Evolutionary conservation across 2,329 filamentous ascomycete species (phyloP).

Genomic region (Elsinoe necatrix): DNA sequence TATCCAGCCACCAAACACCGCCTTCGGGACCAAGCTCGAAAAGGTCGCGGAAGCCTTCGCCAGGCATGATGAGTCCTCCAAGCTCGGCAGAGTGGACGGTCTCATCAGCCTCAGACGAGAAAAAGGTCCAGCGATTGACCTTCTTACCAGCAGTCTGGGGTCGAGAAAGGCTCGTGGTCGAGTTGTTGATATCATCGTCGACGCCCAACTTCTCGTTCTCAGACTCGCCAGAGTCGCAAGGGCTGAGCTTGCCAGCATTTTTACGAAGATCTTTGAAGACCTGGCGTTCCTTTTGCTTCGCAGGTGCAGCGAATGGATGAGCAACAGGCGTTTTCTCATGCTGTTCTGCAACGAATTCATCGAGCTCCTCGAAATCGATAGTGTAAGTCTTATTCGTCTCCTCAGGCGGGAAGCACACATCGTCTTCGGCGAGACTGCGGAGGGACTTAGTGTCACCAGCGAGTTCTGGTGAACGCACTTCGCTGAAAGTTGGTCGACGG

Average conservation of each 20-base stretch:
- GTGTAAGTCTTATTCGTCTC: slow-evolving; percentile 72
- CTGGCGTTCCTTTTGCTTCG: slow-evolving; percentile 24
- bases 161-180: slow-evolving; percentile 22
- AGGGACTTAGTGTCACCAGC: slow-evolving; percentile 48
- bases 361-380: slow-evolving; percentile 84
- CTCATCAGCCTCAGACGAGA: slow-evolving; percentile 88
- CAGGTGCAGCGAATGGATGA: slow-evolving; percentile 30
- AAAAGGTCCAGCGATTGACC: slow-evolving; percentile 86
- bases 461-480: slow-evolving; percentile 47
- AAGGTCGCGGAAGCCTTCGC: slow-evolving; percentile 79
- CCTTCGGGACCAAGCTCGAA: slow-evolving; percentile 64
- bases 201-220: slow-evolving; percentile 26
- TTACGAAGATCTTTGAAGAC: slow-evolving; percentile 14
- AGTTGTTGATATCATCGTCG: slow-evolving; percentile 39
- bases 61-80: slow-evolving; percentile 78
- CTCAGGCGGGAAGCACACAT: slow-evolving; percentile 81
- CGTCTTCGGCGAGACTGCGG: slow-evolving; percentile 66
- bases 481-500: slow-evolving; percentile 52
- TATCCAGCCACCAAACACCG: slow-evolving; percentile 98
- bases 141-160: slow-evolving; percentile 19
- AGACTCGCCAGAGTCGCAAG: slow-evolving; percentile 16
- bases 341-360: slow-evolving; percentile 70
- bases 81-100: slow-evolving; percentile 87
- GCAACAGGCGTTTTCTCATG: slow-evolving; percentile 40
- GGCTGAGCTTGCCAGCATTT: not conserved